phyloP scores from a whole-genome alignment of 192 early-diverging fungal genomes.

The Geranomyces variabilis region DNA sequence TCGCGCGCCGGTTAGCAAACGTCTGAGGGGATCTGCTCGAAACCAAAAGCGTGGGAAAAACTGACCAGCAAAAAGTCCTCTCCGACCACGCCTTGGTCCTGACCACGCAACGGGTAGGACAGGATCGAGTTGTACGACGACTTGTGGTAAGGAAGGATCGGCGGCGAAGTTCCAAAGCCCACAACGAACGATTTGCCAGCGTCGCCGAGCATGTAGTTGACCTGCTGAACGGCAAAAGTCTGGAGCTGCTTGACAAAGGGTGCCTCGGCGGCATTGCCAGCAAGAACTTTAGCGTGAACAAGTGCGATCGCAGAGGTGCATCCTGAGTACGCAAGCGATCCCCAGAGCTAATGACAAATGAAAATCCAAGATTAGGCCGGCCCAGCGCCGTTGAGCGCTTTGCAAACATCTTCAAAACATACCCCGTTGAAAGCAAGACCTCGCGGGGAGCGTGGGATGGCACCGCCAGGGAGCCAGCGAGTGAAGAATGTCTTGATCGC shows the following conservation, averaged over 20 bases:
- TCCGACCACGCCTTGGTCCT: constrained; percentile 48
- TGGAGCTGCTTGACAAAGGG: constrained; percentile 4
- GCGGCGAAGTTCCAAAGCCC: constrained; percentile 59
- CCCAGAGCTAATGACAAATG: constrained; percentile 49
- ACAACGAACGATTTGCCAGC: constrained; percentile 54
- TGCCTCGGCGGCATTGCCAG: neutral
- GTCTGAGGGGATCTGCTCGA: too few relatives aligned
- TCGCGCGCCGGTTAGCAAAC: too few relatives aligned
- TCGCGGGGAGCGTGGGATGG: constrained; percentile 50
- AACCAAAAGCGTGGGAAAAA: too few relatives aligned
- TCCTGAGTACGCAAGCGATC: constrained; percentile 53
- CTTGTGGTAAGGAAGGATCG: constrained; percentile 55
- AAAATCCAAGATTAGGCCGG: too few relatives aligned
- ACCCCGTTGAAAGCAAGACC: constrained; percentile 36
- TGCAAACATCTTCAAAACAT: too few relatives aligned
- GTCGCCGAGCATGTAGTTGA: constrained; percentile 59
- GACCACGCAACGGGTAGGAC: constrained; percentile 55
- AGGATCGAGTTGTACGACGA: constrained; percentile 57
- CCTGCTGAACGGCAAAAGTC: constrained; percentile 51
- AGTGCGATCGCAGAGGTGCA: constrained; percentile 52
- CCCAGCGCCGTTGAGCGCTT: too few relatives aligned
- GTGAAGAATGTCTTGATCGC: constrained; percentile 25
- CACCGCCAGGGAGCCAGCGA: constrained; percentile 20
- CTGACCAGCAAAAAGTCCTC: constrained; percentile 40
- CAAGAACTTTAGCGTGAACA: constrained; percentile 36